Base-by-base conservation (phyloP, 2,329 filamentous ascomycete genomes). In the Shiraia bambusicola region DNA sequence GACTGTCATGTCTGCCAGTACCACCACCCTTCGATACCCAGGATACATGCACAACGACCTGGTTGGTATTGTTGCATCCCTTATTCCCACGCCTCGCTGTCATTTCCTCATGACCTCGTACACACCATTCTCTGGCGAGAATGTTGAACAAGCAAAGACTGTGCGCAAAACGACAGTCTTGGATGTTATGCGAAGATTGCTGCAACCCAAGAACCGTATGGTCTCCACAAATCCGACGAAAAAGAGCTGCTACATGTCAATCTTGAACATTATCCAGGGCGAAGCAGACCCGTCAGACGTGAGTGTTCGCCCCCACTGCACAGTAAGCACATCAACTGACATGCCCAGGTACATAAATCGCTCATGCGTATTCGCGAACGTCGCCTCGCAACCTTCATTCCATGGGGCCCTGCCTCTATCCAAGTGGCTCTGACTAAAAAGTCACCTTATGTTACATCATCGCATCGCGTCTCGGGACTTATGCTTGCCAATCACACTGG, bases 41-140 rank as follows among this genome's bases (percentile, higher is more conserved):
- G 93, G 93, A 28, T 98, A 98, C 73, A 98, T 98, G 93, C 93
- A 98, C 76, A 98, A 98, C 70, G 93, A 98, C 66, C 84, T 98
- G 12, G 91, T 95, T 63, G 93, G 92, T 70, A 97, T 98, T 59
- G 80, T 98, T 43, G 93, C 94, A 16, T 95, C 90, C 14, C 79
- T 98, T 29, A 97, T 98, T 49, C 93, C 93, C 2, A 98, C 92
- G 0, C 94, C 93, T 8, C 85, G 93, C 57, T 95, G 91, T 66
- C 94, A 98, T 73, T 98, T 98, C 80, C 78, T 98, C 45, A 95
- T 96, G 83, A 98, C 93, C 4, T 89, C 92, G 30, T 98, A 98
- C 74, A 98, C 93, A 0, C 93, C 93, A 5, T 98, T 98, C 65
- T 97, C 93, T 0, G 88, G 90, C 47, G 89, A 96, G 66, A 93